Percentiles rank a stretch among this genome's conserved stretches.
These are phyloP conservation scores for Waitea zeae DNA, from an alignment of 1,284 basidiomycete genomes.

Conservation along the genomic window DNA sequence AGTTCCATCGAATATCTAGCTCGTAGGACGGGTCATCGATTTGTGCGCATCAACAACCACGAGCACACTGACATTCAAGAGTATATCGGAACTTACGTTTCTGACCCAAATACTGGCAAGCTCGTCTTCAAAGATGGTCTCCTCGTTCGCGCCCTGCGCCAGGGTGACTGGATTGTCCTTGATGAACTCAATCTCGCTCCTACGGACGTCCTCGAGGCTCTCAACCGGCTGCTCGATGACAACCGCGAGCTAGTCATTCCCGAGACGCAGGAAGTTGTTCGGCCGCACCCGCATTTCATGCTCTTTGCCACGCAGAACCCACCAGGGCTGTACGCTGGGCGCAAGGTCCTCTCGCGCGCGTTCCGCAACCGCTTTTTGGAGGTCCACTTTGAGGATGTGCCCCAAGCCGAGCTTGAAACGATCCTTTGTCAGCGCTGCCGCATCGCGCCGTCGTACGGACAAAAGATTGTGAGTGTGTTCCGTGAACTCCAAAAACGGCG, in stretches of 20 bases:
- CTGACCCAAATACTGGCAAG: constrained; percentile 83
- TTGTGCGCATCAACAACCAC: constrained; percentile 98
- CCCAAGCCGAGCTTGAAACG: constrained; percentile 82
- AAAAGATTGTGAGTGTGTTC: constrained; percentile 86
- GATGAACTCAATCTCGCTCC: constrained; percentile 97
- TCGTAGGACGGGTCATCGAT: constrained; percentile 82
- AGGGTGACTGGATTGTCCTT: constrained; percentile 95
- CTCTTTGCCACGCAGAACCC: constrained; percentile 98
- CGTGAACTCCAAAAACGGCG: constrained; percentile 86
- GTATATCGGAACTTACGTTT: constrained; percentile 94
- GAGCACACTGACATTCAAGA: constrained; percentile 99
- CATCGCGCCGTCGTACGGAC: constrained; percentile 87
- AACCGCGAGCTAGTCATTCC: constrained; percentile 94
- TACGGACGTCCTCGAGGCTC: constrained; percentile 93
- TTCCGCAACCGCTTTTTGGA: constrained; percentile 99
- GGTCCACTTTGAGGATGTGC: constrained; percentile 96
- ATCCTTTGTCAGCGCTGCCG: constrained; percentile 82
- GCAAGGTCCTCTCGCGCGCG: constrained; percentile 90
- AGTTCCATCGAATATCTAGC: constrained; percentile 96
- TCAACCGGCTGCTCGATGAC: constrained; percentile 94
- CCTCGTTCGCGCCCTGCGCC: constrained; percentile 81
- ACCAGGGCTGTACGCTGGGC: constrained; percentile 90
- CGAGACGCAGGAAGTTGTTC: constrained; percentile 90
- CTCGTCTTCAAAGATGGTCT: constrained; percentile 90
- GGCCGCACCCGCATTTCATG: constrained; percentile 93